Evolutionary conservation across 1,139 yeast species (phyloP), one percentile per base, ranked within the genome.

Genomic region (Kodamaea plutei): DNA sequence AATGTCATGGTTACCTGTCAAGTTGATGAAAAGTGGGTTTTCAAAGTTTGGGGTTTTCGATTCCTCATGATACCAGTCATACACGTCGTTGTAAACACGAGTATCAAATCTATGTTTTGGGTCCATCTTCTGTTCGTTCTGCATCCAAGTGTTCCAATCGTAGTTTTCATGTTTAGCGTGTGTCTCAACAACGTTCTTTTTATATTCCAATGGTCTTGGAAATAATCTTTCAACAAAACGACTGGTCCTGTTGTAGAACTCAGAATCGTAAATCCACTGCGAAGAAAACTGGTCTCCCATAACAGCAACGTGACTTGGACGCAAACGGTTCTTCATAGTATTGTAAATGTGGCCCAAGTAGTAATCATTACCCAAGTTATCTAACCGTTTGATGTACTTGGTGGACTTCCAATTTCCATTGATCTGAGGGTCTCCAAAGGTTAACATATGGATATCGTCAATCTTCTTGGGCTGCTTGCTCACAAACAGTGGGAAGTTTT

Each of bases 401-500:
- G 94, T 82, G 29, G 65, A 62, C 8, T 72, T 72, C 81, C 85
- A 79, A 41, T 79, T 76, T 1, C 97, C 97, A 40, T 89, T 83
- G 54, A 91, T 88, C 58, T 91, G 98, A 0, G 98, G 98, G 52
- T 91, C 98, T 8, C 97, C 98, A 55, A 88, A 81, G 3, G 95
- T 81, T 44, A 88, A 56, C 63, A 83, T 60, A 39, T 74, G 75
- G 37, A 83, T 71, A 45, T 79, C 85, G 12, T 63, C 23, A 36
- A 33, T 5, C 31, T 30, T n/a, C 39, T 45, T 32, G 48, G 54
- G 23, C 52, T 42, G 20, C 36, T 29, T 26, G 8, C 19, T 24
- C 12, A 30, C 27, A 8, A 25, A 19, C 30, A 29, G 40, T 6
- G 72, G 70, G 36, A 64, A 53, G 37, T 59, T 61, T 22, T 57